Evolutionary conservation across 257 asterid genomes (phyloP).

Genomic region (Cordia subcordata): DNA sequence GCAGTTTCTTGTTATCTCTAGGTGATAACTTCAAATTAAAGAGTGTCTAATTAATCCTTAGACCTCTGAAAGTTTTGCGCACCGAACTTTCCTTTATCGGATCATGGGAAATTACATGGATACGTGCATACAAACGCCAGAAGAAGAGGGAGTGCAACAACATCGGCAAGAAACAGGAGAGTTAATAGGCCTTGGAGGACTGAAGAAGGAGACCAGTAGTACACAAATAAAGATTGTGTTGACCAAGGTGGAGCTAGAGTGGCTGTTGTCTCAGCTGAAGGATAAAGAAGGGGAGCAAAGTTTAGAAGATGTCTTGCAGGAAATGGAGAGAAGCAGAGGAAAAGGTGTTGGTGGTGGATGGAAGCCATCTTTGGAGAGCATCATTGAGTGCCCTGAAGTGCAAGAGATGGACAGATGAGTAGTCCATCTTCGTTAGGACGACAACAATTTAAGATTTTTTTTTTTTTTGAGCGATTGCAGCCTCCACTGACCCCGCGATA

Average conservation of each 20-base stretch:
- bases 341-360: slow-evolving; percentile 19
- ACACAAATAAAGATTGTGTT: slow-evolving; percentile 55
- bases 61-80: not conserved
- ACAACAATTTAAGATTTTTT: too few species aligned
- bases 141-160: slow-evolving; percentile 2
- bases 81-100: not conserved
- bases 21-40: not conserved
- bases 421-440: too few species aligned
- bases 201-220: not conserved
- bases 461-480: too few species aligned
- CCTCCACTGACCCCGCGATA: too few species aligned
- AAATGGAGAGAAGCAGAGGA: slow-evolving; percentile 46
- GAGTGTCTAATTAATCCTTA: too few species aligned
- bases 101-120: slow-evolving; percentile 72
- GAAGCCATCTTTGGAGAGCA: slow-evolving; percentile 75
- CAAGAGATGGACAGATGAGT: slow-evolving; percentile 35
- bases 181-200: not conserved
- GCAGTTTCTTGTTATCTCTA: not conserved
- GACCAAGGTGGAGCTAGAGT: slow-evolving; percentile 61
- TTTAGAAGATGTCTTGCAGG: slow-evolving; percentile 45
- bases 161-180: too few species aligned
- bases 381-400: slow-evolving; percentile 50
- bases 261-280: slow-evolving; percentile 47
- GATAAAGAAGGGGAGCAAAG: slow-evolving; percentile 31
- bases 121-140: slow-evolving; percentile 21